Evolutionary conservation across 345 rosid species (phyloP), one percentile per base, ranked within the genome.

Genomic region (Gossypium anomalum): DNA sequence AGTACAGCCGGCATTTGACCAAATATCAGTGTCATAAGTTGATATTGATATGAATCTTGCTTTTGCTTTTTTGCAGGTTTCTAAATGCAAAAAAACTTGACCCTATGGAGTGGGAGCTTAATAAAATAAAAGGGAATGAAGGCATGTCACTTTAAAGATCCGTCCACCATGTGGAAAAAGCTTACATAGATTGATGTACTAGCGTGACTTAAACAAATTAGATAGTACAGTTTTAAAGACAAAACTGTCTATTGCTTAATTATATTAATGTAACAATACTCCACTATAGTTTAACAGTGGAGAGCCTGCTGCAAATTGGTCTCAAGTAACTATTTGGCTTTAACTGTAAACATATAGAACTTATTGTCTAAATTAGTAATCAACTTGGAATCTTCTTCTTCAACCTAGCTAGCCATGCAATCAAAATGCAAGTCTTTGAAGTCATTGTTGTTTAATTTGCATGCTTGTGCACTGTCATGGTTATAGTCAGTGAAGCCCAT

Each of bases 21-120:
- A 58, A 75, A 75, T 38, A 65, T 73, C 44, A 10, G 58, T 27
- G 17, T 45, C 53, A 44, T 44, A 58, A 25, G 60, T 65, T 75
- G 60, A 52, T 64, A 38, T 53, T 53, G 52, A 51, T 52, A 64
- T 53, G 71, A 64, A 75, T 66, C 71, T 41, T 75, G 63, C 77
- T 20, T 75, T 75, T 75, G 1, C 11, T 27, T 60, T 59, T 15
- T 56, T 15, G 44, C 27, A 38, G 25, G 51, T 61, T 60, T 61
- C 17, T 16, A 16, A 48, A 48, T 60, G 29, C 29, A 73, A 61
- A 72, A 38, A 16, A 3, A 10, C 14, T 48, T 51, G 67, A 51
- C 45, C 60, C 45, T 13, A 12, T 25, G 55, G 55, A 2, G 71
- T 45, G n/a, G 51, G 71, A 66, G 52, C 51, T 34, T 2, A 34